A percentile compares a stretch with the other conserved stretches of the same genome.
Evolutionary conservation across 2,329 filamentous ascomycete species (phyloP).

Genomic region (Fusarium scirpi): DNA sequence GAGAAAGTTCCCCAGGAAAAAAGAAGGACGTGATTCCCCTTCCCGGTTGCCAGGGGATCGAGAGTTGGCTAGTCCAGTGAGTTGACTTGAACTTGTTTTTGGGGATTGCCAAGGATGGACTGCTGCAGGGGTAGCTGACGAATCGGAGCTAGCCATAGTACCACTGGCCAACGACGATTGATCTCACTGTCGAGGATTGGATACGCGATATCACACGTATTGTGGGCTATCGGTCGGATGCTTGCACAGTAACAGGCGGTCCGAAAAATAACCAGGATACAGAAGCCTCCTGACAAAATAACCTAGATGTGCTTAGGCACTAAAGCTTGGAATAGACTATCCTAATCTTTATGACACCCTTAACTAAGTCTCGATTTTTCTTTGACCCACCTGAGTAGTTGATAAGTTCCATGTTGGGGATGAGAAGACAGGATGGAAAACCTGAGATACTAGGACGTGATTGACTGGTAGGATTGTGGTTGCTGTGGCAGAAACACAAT

Average conservation of each 20-base stretch:
- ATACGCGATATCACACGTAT: constrained; percentile 34
- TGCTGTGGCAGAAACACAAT: constrained; percentile 27
- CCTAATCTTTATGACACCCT: too few relatives aligned
- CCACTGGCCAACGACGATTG: constrained; percentile 40
- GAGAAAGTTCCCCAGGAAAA: constrained; percentile 37
- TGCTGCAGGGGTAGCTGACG: constrained; percentile 30
- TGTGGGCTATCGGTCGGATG: constrained; percentile 14
- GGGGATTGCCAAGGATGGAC: constrained; percentile 25
- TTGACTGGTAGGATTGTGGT: constrained; percentile 24
- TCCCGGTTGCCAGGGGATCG: constrained; percentile 40
- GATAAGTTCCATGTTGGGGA: background rate
- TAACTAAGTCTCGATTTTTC: too few relatives aligned
- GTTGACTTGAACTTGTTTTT: constrained; percentile 27
- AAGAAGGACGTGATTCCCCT: constrained; percentile 21
- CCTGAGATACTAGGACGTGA: constrained; percentile 23
- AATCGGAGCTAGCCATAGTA: constrained; percentile 34
- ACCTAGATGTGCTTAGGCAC: too few relatives aligned
- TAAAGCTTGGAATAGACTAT: too few relatives aligned
- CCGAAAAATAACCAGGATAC: too few relatives aligned
- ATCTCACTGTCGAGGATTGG: constrained; percentile 41
- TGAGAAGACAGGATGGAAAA: constrained; percentile 24
- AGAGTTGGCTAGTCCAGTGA: constrained; percentile 17
- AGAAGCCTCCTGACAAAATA: too few relatives aligned
- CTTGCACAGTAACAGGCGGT: background rate
- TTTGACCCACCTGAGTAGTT: background rate